Conservation (phyloP, 257 asterid genomes). For the Solanum chiquidenum region DNA sequence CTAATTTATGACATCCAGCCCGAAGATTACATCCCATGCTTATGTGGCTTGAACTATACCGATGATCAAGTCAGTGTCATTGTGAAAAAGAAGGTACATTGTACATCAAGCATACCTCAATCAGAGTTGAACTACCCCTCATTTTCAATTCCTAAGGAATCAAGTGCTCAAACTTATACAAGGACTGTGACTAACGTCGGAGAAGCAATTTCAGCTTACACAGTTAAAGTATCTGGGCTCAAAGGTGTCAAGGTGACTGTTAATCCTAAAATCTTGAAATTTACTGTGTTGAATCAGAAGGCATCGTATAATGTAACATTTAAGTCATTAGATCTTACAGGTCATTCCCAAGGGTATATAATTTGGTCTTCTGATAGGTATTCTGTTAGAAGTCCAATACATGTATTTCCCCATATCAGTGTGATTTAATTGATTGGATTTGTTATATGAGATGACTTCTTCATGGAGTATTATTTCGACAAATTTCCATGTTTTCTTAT, state of each 20-base stretch:
- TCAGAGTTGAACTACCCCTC: conserved; percentile 10
- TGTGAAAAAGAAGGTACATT: background rate
- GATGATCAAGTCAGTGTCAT: background rate
- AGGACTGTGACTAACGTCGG: conserved; percentile 8
- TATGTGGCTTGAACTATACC: conserved; percentile 3
- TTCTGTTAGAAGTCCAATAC: background rate
- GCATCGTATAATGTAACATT: background rate
- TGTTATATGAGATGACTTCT: background rate
- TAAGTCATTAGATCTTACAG: background rate
- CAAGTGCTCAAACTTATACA: background rate
- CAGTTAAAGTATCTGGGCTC: background rate
- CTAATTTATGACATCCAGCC: conserved; percentile 1
- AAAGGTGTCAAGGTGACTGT: background rate
- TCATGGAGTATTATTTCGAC: background rate
- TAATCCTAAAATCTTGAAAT: background rate
- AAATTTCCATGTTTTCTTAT: background rate
- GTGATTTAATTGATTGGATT: background rate
- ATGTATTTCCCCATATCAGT: background rate
- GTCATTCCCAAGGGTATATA: background rate
- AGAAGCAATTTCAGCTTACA: conserved; percentile 2
- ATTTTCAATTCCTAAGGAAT: background rate
- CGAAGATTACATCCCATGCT: background rate
- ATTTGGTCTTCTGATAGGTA: background rate
- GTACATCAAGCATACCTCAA: background rate
- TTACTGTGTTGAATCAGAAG: background rate